Base-by-base conservation (phyloP, 2,329 filamentous ascomycete genomes). In the Huntiella decipiens region DNA sequence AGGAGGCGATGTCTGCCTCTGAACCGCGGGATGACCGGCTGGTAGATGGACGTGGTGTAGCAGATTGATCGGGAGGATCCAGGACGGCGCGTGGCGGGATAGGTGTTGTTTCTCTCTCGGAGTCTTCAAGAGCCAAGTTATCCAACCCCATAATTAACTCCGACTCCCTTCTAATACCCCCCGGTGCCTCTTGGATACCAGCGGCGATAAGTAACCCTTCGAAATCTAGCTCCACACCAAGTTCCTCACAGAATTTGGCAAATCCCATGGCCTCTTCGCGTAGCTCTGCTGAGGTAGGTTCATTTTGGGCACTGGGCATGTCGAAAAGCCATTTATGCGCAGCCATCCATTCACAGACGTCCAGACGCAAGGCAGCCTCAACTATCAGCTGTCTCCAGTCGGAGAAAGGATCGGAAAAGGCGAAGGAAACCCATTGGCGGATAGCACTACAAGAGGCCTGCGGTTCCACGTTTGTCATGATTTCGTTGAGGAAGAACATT, bases 401-500 rank as follows among this genome's bases (percentile, higher is more conserved):
- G 1, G 47, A 22, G 2, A 37, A 15, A 5, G 38, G 38, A 38
- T 49, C 47, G 4, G 34, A 32, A 43, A 49, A 45, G 17, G 43
- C 43, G 38, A 49, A 49, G n/a, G 43, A 45, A n/a, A 49, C 13
- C 43, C 47, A 49, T 19, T 38, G 47, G 13, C 43, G 47, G 13
- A 49, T 49, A 17, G 43, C 47, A 5, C 43, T 22, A 8, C 32
- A 22, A 4, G 47, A 38, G 1, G 43, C 40, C 16, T 49, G 47
- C 5, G 38, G 43, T 51, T 95, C 88, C 56, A 94, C 92, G 62
- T 94, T 92, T 63, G 83, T 92, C 54, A 95, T 68, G 4, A 86
- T 82, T 2, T 87, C 95, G 47, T 82, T 86, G 56, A 94, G 72
- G 12, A 80, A 49, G 33, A 49, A 49, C 13, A 43, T 11, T 31